Evolutionary conservation across 2,329 filamentous ascomycete species (phyloP), one percentile per base, ranked within the genome.

Genomic region (Colletotrichum ledebouriae): DNA sequence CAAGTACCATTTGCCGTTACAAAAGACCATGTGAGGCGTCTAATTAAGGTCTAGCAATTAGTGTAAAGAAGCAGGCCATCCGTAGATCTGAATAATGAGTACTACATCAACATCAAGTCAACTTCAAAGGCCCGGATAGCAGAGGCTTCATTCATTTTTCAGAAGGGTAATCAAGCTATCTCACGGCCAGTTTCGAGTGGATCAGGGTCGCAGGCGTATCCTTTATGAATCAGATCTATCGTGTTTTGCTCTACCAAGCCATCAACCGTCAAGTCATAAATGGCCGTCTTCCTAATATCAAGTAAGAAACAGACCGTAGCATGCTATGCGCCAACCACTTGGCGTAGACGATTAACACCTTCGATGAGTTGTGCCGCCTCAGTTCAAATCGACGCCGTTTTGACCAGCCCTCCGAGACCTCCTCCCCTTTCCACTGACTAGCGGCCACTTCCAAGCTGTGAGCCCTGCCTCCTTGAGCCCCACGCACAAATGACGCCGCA

Each of bases 221-320:
- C 41, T 25, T 49, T 52, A 52, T 34, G 53, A 42, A 39, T 47
- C 41, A 4, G 25, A 34, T 68, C 60, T 65, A 65, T 59, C 46
- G 20, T 46, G 34, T 42, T 55, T 59, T 37, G 41, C 41, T 52
- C 52, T 46, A 25, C 15, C 52, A 15, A 33, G 39, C 37, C 22
- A 34, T 57, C 33, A 33, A 20, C 61, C 39, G 12, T 65, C 39
- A 53, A 25, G 20, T 68, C 47, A 52, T 53, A 39, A 59, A 67
- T 44, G 34, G 39, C 52, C 37, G 13, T 37, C 17, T 47, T 34
- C 55, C 53, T 59, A 25, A 53, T 39, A 55, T 20, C 52, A 65
- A 55, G 20, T 33, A 33, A 6, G 39, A 55, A 47, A 37, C 20
- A 53, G 46, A 49, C 46, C 15, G 33, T 41, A 29, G 20, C 53